These are phyloP conservation scores for Amaranthus palmeri DNA, from an alignment of 148 eudicot genomes.

Conservation along the genomic window DNA sequence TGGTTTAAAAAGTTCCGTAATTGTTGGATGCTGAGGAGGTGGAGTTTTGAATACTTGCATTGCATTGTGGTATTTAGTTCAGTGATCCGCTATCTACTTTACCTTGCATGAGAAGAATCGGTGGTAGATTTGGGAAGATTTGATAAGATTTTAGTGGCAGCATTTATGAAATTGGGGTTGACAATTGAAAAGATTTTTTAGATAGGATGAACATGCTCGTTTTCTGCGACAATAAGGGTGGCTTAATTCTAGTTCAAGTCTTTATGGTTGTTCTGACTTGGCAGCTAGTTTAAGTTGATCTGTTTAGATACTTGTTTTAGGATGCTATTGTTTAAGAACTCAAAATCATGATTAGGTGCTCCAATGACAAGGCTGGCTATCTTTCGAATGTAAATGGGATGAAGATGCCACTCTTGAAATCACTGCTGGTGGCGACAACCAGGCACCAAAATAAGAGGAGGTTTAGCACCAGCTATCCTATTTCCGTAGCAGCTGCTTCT, in stretches of 20 bases:
- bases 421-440: slow-evolving; percentile 24
- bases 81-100: slow-evolving; percentile 1
- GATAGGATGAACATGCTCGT: neutral
- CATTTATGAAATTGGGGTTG: neutral
- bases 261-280: slow-evolving; percentile 15
- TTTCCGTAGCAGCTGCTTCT: slow-evolving; percentile 36
- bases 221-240: neutral
- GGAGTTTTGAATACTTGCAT: neutral
- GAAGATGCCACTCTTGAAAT: slow-evolving; percentile 27
- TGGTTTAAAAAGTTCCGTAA: neutral
- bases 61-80: neutral
- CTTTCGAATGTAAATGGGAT: slow-evolving; percentile 31
- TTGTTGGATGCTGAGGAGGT: slow-evolving; percentile 1
- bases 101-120: neutral
- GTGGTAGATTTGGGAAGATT: neutral
- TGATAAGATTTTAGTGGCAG: neutral
- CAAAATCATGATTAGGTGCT: slow-evolving; percentile 38
- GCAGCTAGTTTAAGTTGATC: slow-evolving; percentile 18
- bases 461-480: slow-evolving; percentile 23
- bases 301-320: slow-evolving; percentile 24
- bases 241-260: slow-evolving; percentile 13
- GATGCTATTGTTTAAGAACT: slow-evolving; percentile 28
- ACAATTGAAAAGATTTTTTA: neutral
- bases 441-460: slow-evolving; percentile 31
- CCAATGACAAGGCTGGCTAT: slow-evolving; percentile 31